Evolutionary conservation across 139 green algal genomes (phyloP), one percentile per base, ranked within the genome.

Genomic region (Protoeuglena noctilucae): DNA sequence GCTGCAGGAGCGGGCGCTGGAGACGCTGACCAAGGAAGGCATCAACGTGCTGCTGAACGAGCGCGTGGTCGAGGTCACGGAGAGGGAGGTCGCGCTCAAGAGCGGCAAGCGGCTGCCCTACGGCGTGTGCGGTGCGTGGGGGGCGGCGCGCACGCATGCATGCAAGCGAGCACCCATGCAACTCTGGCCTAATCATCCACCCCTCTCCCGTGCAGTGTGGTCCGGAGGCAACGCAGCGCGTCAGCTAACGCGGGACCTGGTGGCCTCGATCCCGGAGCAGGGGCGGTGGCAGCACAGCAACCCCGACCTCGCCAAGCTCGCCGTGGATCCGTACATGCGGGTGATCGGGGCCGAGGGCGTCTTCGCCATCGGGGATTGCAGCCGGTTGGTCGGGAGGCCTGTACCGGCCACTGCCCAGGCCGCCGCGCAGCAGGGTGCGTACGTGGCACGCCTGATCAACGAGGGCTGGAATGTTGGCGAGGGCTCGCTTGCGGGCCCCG

Each of bases 321-420:
- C 60, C 0, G 75, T 84, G 12, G 77, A 85, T 57, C 64, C 66
- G 1, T 85, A 78, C 62, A 53, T 82, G 40, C 62, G 77, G 0
- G 73, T 86, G 23, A 62, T 83, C 28, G 77, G 77, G n/a, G 65
- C 61, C 0, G 16, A 30, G 1, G 76, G 81, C 56, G 52, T 80
- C 16, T 49, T 85, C 21, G 68, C 68, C 0, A 55, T 85, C 25
- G 76, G 76, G 5, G 76, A 85, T 60, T 77, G 66, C 68, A 54
- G 16, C 48, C 56, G 47, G 24, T 27, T 85, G 41, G 39, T 75
- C 3, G 62, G 49, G 6, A 49, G 52, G 23, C 53, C 51, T 12
- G 62, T 85, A 56, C 76, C 76, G 0, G 28, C 76, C 18, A 85
- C 76, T 0, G 76, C 76, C 0, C 76, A 84, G 68, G 70, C 58